A percentile compares a stretch with the other conserved stretches of the same genome.
These are phyloP conservation scores for Penicillium capsulatum DNA, from an alignment of 2,329 filamentous ascomycete species.

Conservation along the genomic window DNA sequence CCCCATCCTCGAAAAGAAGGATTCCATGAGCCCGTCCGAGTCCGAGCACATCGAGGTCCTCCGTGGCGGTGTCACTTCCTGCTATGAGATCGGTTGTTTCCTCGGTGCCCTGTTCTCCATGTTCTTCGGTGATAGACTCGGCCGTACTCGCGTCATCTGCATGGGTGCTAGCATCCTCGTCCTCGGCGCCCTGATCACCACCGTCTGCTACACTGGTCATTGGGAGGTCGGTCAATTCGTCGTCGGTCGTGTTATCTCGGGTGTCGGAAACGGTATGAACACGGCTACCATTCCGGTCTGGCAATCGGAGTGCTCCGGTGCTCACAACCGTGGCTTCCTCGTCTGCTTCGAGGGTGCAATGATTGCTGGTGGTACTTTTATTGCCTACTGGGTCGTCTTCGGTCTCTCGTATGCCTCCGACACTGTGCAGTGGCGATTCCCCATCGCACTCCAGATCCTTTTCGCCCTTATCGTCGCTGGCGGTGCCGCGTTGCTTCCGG, in stretches of 20 bases:
- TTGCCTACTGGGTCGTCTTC: slow-evolving; percentile 37
- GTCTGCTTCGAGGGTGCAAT: slow-evolving; percentile 34
- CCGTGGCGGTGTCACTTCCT: slow-evolving; percentile 50
- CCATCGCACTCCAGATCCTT: slow-evolving; percentile 9
- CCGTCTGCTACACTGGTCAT: slow-evolving; percentile 17
- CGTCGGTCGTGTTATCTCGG: slow-evolving; percentile 37
- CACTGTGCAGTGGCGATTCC: slow-evolving; percentile 17
- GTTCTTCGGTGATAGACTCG: slow-evolving; percentile 5
- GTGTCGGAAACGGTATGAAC: slow-evolving; percentile 35
- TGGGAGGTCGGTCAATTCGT: slow-evolving; percentile 42
- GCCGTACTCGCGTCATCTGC: slow-evolving; percentile 46
- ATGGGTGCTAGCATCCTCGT: slow-evolving; percentile 50
- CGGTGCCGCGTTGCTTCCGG: slow-evolving; percentile 40
- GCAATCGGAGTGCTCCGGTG: slow-evolving; percentile 36
- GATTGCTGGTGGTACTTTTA: slow-evolving; percentile 31
- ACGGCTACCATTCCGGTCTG: slow-evolving; percentile 40
- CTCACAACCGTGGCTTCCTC: slow-evolving; percentile 34
- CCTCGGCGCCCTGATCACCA: slow-evolving; percentile 31
- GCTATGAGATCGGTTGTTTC: slow-evolving; percentile 45
- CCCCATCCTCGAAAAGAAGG: slow-evolving; percentile 17
- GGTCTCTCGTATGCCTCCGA: slow-evolving; percentile 32
- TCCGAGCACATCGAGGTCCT: slow-evolving; percentile 38
- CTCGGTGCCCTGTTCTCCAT: slow-evolving; percentile 9
- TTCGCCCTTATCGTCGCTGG: slow-evolving; percentile 2
- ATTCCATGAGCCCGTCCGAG: slow-evolving; percentile 15